These are phyloP conservation scores for Porphyrellus cyaneotinctus DNA, from an alignment of 768 basidiomycete species.

Conservation along the genomic window DNA sequence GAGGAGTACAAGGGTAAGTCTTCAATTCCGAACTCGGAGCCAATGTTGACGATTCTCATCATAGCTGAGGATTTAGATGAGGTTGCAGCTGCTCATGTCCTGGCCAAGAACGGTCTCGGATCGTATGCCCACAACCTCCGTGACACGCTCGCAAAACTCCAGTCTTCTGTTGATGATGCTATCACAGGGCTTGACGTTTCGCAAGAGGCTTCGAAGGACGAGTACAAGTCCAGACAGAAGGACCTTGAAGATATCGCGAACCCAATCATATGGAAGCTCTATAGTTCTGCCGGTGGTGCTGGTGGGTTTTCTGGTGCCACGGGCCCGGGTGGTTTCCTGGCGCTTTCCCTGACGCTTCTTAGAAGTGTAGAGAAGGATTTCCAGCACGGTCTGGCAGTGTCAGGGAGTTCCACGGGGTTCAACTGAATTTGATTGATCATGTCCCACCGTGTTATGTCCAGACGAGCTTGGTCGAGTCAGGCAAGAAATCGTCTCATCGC, in stretches of 20 bases:
- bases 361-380: no score
- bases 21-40: neutral
- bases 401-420: no score
- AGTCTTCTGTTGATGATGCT: slow-evolving; percentile 74
- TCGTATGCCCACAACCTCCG: slow-evolving; percentile 95
- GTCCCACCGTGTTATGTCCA: no score
- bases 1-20: slow-evolving; percentile 81
- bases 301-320: slow-evolving; percentile 57
- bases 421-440: no score
- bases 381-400: no score
- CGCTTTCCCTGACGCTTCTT: slow-evolving; percentile 62
- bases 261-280: no score
- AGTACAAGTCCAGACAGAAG: slow-evolving; percentile 91
- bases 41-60: slow-evolving; percentile 8
- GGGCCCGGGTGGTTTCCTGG: slow-evolving; percentile 56
- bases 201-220: slow-evolving; percentile 89
- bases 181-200: slow-evolving; percentile 84
- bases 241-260: slow-evolving; percentile 87
- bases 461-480: no score
- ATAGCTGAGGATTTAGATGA: slow-evolving; percentile 85
- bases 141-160: slow-evolving; percentile 79
- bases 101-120: slow-evolving; percentile 88
- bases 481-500: slow-evolving; percentile 68
- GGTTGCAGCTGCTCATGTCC: slow-evolving; percentile 76
- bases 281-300: slow-evolving; percentile 50